Conservation (phyloP, 2,329 filamentous ascomycete species). For the Alternaria triticimaculans region DNA sequence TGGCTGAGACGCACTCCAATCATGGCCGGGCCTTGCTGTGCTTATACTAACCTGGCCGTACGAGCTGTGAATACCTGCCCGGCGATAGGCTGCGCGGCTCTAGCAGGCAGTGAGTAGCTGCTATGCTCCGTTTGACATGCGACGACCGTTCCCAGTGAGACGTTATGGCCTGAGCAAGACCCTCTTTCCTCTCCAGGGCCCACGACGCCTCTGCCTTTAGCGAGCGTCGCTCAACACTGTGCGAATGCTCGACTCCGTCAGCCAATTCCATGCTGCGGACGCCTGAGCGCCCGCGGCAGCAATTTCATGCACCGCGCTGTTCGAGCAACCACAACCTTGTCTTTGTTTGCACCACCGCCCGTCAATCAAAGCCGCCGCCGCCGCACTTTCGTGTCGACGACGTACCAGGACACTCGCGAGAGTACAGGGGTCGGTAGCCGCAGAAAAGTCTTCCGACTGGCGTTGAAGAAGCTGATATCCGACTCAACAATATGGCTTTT, state of each 20-base stretch:
- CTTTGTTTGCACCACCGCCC: slow-evolving; percentile 39
- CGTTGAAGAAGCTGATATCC: not conserved
- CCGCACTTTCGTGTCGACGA: slow-evolving; percentile 3
- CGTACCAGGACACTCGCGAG: not conserved
- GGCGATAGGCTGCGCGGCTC: not conserved
- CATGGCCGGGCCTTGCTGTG: slow-evolving; percentile 5
- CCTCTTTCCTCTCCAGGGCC: not conserved
- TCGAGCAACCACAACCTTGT: slow-evolving; percentile 30
- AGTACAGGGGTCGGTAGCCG: slow-evolving; percentile 3
- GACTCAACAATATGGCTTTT: slow-evolving; percentile 3
- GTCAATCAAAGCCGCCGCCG: slow-evolving; percentile 27
- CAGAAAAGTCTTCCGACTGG: slow-evolving; percentile 4
- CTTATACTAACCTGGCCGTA: slow-evolving; percentile 2
- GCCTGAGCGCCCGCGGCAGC: slow-evolving; percentile 19
- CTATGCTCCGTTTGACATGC: slow-evolving; percentile 5
- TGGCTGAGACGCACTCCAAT: slow-evolving; percentile 29
- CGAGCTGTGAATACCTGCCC: not conserved
- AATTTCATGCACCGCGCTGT: slow-evolving; percentile 25
- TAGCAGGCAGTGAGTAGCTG: slow-evolving; percentile 1
- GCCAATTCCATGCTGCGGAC: slow-evolving; percentile 26
- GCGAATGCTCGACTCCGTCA: not conserved
- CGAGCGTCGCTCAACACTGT: slow-evolving; percentile 9
- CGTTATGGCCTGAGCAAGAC: slow-evolving; percentile 2
- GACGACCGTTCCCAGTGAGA: slow-evolving; percentile 2
- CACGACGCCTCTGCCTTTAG: not conserved